These are phyloP conservation scores for Gypsophila paniculata DNA, from an alignment of 179 eudicot genomes.

Conservation along the genomic window DNA sequence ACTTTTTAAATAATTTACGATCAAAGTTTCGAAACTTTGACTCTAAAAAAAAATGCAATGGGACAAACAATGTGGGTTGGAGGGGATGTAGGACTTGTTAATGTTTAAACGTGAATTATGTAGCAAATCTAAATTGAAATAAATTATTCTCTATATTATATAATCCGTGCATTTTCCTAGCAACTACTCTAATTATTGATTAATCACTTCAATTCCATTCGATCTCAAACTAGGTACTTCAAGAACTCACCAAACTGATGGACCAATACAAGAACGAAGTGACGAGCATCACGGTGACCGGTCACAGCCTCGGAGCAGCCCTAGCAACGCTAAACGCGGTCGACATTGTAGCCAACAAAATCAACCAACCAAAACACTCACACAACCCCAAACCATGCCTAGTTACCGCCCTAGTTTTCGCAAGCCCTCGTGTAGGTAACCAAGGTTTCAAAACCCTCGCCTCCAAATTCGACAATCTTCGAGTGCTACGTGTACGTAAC, in stretches of 20 bases:
- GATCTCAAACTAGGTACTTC: slow-evolving; percentile 43
- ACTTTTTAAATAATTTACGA: too few relatives aligned
- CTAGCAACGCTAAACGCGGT: slow-evolving; percentile 69
- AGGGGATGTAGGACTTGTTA: too few relatives aligned
- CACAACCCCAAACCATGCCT: slow-evolving; percentile 20
- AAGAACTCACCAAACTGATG: slow-evolving; percentile 55
- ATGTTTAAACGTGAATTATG: too few relatives aligned
- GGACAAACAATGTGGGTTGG: too few relatives aligned
- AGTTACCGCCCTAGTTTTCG: slow-evolving; percentile 53
- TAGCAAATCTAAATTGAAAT: too few relatives aligned
- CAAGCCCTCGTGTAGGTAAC: slow-evolving; percentile 72
- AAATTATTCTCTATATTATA: too few relatives aligned
- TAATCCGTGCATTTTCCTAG: too few relatives aligned
- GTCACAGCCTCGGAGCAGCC: slow-evolving; percentile 83
- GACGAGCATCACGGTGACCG: slow-evolving; percentile 60
- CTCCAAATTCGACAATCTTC: slow-evolving; percentile 27
- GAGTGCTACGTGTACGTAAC: slow-evolving; percentile 42
- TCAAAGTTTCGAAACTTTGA: too few relatives aligned
- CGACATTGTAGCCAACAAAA: slow-evolving; percentile 46
- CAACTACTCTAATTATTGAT: too few relatives aligned
- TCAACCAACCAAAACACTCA: slow-evolving; percentile 15
- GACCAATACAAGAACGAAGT: slow-evolving; percentile 66
- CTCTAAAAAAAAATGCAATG: too few relatives aligned
- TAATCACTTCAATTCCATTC: not conserved
- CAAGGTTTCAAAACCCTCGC: slow-evolving; percentile 35